Percentiles rank a stretch among this genome's conserved stretches.
These are phyloP conservation scores for Kodamaea neixiangensis DNA, from an alignment of 805 yeast species.

Conservation along the genomic window DNA sequence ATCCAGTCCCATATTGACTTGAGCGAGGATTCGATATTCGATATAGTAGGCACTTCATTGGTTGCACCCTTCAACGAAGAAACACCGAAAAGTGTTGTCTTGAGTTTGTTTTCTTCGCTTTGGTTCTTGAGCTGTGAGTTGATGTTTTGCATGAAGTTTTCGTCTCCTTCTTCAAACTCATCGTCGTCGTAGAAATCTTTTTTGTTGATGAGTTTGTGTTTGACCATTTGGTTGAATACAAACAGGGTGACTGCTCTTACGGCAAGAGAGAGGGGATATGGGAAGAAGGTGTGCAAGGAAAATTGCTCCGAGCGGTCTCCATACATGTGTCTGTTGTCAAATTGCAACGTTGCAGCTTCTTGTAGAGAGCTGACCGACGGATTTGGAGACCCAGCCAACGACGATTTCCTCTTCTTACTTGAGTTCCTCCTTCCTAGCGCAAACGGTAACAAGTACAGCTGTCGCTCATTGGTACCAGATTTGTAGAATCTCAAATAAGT, in stretches of 20 bases:
- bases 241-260: slow-evolving; percentile 21
- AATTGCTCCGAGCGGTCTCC: slow-evolving; percentile 36
- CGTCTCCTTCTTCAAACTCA: slow-evolving; percentile 24
- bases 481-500: slow-evolving; percentile 40
- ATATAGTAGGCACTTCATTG: slow-evolving; percentile 32
- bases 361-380: neutral
- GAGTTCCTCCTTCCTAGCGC: slow-evolving; percentile 22
- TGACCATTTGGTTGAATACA: slow-evolving; percentile 24
- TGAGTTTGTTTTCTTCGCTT: slow-evolving; percentile 33
- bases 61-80: slow-evolving; percentile 43
- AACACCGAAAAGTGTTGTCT: slow-evolving; percentile 39
- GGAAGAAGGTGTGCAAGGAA: slow-evolving; percentile 43
- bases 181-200: slow-evolving; percentile 22
- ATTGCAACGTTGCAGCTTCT: slow-evolving; percentile 8
- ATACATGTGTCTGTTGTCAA: slow-evolving; percentile 12
- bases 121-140: slow-evolving; percentile 11
- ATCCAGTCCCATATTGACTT: slow-evolving; percentile 29
- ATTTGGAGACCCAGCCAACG: neutral
- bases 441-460: slow-evolving; percentile 43
- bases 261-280: slow-evolving; percentile 35
- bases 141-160: slow-evolving; percentile 16
- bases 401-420: slow-evolving; percentile 12
- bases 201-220: slow-evolving; percentile 23
- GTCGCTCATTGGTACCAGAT: slow-evolving; percentile 44
- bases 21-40: slow-evolving; percentile 27